A percentile compares a stretch with the other conserved stretches of the same genome.
These are phyloP conservation scores for Heterobasidion parviporum DNA, from an alignment of 1,284 basidiomycete genomes.

Conservation along the genomic window DNA sequence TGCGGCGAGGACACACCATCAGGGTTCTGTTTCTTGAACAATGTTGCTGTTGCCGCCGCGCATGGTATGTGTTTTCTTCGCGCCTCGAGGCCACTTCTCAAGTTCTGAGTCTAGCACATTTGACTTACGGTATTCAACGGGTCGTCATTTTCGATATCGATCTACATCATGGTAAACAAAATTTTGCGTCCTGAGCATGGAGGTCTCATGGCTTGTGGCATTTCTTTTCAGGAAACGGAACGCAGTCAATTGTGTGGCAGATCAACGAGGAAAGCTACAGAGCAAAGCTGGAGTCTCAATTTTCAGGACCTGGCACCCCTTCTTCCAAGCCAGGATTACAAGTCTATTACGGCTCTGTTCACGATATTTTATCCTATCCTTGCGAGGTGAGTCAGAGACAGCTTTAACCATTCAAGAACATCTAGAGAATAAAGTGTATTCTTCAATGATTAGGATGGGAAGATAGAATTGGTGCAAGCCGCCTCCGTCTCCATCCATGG, in stretches of 20 bases:
- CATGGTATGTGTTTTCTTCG: constrained; percentile 49
- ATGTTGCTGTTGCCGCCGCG: constrained; percentile 84
- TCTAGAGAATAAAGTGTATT: not conserved
- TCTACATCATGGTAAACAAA: constrained; percentile 75
- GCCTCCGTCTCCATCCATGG: constrained; percentile 78
- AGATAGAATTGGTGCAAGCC: constrained; percentile 70
- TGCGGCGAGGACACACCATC: constrained; percentile 84
- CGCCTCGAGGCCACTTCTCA: not conserved
- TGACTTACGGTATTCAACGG: constrained; percentile 72
- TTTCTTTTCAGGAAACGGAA: constrained; percentile 70
- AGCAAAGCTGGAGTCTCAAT: constrained; percentile 47
- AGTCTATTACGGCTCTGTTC: constrained; percentile 83
- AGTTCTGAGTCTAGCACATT: constrained; percentile 48
- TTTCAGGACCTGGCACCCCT: constrained; percentile 6
- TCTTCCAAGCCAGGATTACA: constrained; percentile 45
- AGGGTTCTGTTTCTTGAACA: constrained; percentile 94
- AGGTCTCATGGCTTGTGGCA: not conserved
- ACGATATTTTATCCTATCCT: constrained; percentile 88
- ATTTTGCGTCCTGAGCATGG: not conserved
- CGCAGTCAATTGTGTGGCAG: constrained; percentile 86
- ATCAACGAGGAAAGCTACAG: constrained; percentile 85
- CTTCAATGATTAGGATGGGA: constrained; percentile 57
- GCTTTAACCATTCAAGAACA: not conserved
- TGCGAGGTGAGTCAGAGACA: constrained; percentile 64
- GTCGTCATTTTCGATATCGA: constrained; percentile 91